phyloP scores from a whole-genome alignment of 805 yeast species.

The Candida piceae region DNA sequence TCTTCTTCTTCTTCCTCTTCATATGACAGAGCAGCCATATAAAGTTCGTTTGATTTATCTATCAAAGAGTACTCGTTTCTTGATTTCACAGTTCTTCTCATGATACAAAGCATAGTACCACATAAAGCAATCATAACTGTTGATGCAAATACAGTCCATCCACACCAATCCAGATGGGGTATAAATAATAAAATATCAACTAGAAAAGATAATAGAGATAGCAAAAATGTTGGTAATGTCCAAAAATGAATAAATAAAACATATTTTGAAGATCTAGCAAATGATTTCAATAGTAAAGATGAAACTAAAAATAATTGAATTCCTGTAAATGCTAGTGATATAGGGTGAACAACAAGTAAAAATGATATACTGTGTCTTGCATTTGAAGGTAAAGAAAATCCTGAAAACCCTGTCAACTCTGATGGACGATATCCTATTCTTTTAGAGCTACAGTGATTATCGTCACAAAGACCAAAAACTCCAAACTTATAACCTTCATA shows the following conservation, averaged over 20 bases:
- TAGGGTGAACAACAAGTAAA: conserved; percentile 61
- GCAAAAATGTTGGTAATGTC: conserved; percentile 63
- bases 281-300: conserved; percentile 34
- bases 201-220: conserved; percentile 67
- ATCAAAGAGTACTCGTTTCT: conserved; percentile 24
- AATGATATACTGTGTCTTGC: conserved; percentile 56
- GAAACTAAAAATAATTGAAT: conserved; percentile 39
- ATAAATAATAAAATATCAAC: conserved; percentile 78
- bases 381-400: conserved; percentile 50
- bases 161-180: conserved; percentile 72
- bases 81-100: conserved; percentile 61
- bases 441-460: conserved; percentile 34
- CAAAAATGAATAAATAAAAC: conserved; percentile 51
- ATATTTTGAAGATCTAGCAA: conserved; percentile 32
- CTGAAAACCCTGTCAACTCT: conserved; percentile 30
- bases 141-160: conserved; percentile 77
- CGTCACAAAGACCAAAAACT: conserved; percentile 62
- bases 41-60: conserved; percentile 7
- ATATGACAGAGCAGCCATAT: conserved; percentile 12
- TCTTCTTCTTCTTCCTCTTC: conserved; percentile 3
- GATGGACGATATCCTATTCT: conserved; percentile 39
- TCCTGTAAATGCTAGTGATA: conserved; percentile 52
- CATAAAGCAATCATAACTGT: conserved; percentile 60
- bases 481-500: conserved; percentile 53
- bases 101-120: conserved; percentile 63